These are phyloP conservation scores for Wickerhamiella azymoides DNA, from an alignment of 805 yeast genomes.

Conservation along the genomic window DNA sequence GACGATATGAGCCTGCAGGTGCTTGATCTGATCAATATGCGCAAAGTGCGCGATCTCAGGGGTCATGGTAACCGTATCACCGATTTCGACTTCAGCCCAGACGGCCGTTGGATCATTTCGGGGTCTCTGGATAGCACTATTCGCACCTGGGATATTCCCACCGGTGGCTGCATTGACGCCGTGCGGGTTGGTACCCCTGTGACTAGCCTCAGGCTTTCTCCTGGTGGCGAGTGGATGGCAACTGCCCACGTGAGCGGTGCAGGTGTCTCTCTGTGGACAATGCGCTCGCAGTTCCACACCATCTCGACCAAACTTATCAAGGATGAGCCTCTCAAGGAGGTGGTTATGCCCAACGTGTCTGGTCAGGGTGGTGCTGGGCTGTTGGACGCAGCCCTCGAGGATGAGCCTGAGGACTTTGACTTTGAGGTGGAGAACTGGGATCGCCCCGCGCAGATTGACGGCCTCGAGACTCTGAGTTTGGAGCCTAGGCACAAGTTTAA, in stretches of 20 bases:
- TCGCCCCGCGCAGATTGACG: constrained; percentile 39
- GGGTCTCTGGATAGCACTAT: constrained; percentile 74
- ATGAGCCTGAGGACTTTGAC: constrained; percentile 23
- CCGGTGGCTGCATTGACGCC: constrained; percentile 95
- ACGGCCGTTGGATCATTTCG: constrained; percentile 88
- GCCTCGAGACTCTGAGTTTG: constrained; percentile 57
- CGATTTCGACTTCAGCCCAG: constrained; percentile 77
- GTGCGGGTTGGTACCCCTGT: constrained; percentile 65
- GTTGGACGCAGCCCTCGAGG: constrained; percentile 53
- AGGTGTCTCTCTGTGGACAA: constrained; percentile 88
- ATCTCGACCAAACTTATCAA: constrained; percentile 57
- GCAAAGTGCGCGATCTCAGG: constrained; percentile 69
- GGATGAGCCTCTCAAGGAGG: constrained; percentile 42
- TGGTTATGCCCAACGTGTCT: constrained; percentile 58
- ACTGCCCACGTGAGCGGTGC: constrained; percentile 83
- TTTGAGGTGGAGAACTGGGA: constrained; percentile 27
- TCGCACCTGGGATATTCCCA: constrained; percentile 94
- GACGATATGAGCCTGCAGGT: constrained; percentile 79
- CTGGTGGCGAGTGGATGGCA: constrained; percentile 79
- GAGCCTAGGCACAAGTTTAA: constrained; percentile 69
- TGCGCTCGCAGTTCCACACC: constrained; percentile 67
- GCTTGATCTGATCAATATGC: constrained; percentile 67
- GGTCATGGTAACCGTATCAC: constrained; percentile 89
- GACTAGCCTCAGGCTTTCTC: constrained; percentile 67
- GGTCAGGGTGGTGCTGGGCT: constrained; percentile 63